Base-by-base conservation (phyloP, 371 early-diverging fungal species). In the Apophysomyces ossiformis region DNA sequence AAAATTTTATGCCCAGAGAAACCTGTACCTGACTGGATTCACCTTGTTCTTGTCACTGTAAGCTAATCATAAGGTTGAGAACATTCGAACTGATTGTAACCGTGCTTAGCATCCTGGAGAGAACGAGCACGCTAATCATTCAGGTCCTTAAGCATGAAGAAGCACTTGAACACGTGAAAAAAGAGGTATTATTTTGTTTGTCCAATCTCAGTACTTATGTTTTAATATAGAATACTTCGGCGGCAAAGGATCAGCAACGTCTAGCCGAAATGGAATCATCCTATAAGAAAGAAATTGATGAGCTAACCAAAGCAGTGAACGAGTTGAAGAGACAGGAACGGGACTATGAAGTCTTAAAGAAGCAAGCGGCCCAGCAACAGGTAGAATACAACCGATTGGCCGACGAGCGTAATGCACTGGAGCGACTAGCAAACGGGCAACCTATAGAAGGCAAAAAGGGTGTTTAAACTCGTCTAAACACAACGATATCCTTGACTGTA, bases 21-120 rank as follows among this genome's bases (percentile, higher is more conserved):
- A 95, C 76, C 83, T 93, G 77, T 95, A 95, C 61, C 74, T 95
- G 66, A 93, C 93, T 38, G 95, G 94, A 7, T 92, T 92, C 68
- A 93, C 94, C 5, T 77, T 95, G 57, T 93, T 94, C 68, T 76
- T 95, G 61, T 93, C 93, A 0, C 76, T 94, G 82, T 83, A 81
- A 69, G 75, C 15, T n/a, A 35, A 57, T 37, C 3, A 9, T 26
- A 7, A 56, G 32, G 3, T 26, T 21, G 8, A 21, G 18, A 1
- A n/a, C 37, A 9, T 60, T 26, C 32, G 32, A 26, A 32, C 21
- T 37, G 32, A 56, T 50, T 46, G 18, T 50, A 45, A 36, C 16
- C 13, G 5, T 18, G 7, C 15, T n/a, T 58, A 81, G 78, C 50
- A 87, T 93, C 46, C 71, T 93, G 68, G 88, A 88, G 64, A 89